Percentiles rank a stretch among this genome's conserved stretches.
Conservation (phyloP, 768 basidiomycete genomes). For the Fibroporia radiculosa region DNA sequence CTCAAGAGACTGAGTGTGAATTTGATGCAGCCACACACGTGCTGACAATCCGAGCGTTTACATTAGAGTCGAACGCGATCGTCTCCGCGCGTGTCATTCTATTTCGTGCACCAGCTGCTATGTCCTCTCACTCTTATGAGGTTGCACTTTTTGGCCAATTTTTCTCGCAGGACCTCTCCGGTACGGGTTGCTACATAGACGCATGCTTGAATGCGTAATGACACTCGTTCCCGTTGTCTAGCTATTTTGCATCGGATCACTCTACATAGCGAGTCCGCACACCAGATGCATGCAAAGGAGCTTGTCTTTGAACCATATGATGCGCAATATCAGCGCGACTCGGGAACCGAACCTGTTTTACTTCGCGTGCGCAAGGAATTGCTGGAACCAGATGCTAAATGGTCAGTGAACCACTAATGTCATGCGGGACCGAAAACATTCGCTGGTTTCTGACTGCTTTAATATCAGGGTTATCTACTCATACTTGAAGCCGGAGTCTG, state of each 20-base stretch:
- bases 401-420: slow-evolving; percentile 51
- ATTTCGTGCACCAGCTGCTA: background rate
- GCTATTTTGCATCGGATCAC: slow-evolving; percentile 76
- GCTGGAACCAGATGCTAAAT: slow-evolving; percentile 50
- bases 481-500: slow-evolving; percentile 79
- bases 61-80: too few species aligned
- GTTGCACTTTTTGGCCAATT: slow-evolving; percentile 81
- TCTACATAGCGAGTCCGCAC: slow-evolving; percentile 71
- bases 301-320: slow-evolving; percentile 73
- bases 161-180: slow-evolving; percentile 58
- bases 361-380: slow-evolving; percentile 73
- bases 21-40: too few species aligned
- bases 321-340: slow-evolving; percentile 53
- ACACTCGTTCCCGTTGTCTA: slow-evolving; percentile 16
- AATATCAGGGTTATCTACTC: slow-evolving; percentile 67
- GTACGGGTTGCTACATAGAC: slow-evolving; percentile 4
- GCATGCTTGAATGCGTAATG: background rate
- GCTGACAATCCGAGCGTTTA: too few species aligned
- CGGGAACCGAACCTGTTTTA: slow-evolving; percentile 56
- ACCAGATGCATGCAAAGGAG: slow-evolving; percentile 67
- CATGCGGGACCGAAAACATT: too few species aligned
- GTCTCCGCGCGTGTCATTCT: too few species aligned
- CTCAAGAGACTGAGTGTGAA: too few species aligned
- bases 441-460: too few species aligned
- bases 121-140: slow-evolving; percentile 57